These are phyloP conservation scores for Aspergillus intermedius DNA, from an alignment of 2,329 filamentous ascomycete species.

Conservation along the genomic window DNA sequence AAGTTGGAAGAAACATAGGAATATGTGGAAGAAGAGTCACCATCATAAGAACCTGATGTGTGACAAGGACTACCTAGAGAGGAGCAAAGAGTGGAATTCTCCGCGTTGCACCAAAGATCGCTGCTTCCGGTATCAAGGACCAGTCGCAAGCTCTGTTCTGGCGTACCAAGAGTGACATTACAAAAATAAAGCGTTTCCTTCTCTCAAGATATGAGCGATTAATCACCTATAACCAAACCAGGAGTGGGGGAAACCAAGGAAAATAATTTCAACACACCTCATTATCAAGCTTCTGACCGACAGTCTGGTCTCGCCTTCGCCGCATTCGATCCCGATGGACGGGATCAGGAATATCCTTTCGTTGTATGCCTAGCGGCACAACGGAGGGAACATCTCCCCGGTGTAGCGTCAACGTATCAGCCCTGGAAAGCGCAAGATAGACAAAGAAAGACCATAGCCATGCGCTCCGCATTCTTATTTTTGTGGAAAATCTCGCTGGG, in stretches of 20 bases:
- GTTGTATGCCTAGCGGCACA: conserved; percentile 46
- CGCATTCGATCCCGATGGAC: conserved; percentile 42
- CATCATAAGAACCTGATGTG: conserved; percentile 46
- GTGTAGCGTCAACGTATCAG: conserved; percentile 23
- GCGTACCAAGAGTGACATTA: conserved; percentile 53
- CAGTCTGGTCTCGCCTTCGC: conserved; percentile 36
- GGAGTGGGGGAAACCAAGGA: neutral
- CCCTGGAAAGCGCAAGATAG: conserved; percentile 11
- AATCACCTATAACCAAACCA: neutral
- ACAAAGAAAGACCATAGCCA: conserved; percentile 10
- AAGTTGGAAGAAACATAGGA: conserved; percentile 66
- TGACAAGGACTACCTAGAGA: conserved; percentile 36
- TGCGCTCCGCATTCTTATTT: conserved; percentile 15
- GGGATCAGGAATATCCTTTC: conserved; percentile 42
- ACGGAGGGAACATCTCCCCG: conserved; percentile 38
- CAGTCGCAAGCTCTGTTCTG: conserved; percentile 48
- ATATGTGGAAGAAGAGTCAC: conserved; percentile 66
- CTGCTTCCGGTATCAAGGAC: conserved; percentile 59
- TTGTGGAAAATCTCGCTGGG: no score
- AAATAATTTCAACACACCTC: conserved; percentile 32
- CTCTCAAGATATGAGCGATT: conserved; percentile 1
- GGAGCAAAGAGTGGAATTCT: conserved; percentile 45
- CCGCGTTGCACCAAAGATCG: conserved; percentile 55
- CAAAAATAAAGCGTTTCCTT: conserved; percentile 53
- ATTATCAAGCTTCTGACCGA: conserved; percentile 47